phyloP scores from a whole-genome alignment of 805 yeast species.

The Candida adriatica region DNA sequence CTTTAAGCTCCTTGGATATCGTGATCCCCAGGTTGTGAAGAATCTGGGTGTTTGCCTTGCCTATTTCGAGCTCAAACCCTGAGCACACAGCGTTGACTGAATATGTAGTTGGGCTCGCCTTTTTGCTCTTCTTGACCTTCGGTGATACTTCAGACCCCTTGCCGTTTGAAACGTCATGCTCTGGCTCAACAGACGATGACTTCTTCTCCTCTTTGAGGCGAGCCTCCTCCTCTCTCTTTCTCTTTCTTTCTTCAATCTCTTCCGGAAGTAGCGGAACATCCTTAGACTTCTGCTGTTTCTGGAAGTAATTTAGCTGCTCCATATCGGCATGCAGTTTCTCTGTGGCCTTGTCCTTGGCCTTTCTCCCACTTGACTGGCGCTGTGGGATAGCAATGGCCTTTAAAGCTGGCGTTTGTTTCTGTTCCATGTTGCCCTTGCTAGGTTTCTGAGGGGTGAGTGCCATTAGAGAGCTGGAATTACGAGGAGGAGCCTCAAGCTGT shows the following conservation, averaged over 20 bases:
- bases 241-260: slow-evolving; percentile 29
- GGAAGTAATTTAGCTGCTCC: slow-evolving; percentile 59
- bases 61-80: slow-evolving; percentile 51
- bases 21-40: slow-evolving; percentile 52
- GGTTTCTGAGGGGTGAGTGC: slow-evolving; percentile 6
- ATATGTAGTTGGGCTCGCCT: slow-evolving; percentile 14
- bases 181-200: slow-evolving; percentile 7
- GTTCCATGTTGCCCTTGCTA: not conserved
- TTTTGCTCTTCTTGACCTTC: slow-evolving; percentile 12
- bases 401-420: slow-evolving; percentile 10
- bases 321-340: slow-evolving; percentile 60
- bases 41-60: slow-evolving; percentile 34
- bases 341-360: slow-evolving; percentile 65
- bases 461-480: slow-evolving; percentile 1
- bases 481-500: slow-evolving; percentile 3
- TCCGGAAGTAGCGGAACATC: slow-evolving; percentile 32
- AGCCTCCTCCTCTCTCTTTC: slow-evolving; percentile 23
- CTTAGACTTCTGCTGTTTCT: slow-evolving; percentile 38
- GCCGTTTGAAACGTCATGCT: slow-evolving; percentile 5
- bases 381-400: slow-evolving; percentile 3
- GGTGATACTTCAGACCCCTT: slow-evolving; percentile 1
- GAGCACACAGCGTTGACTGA: slow-evolving; percentile 49
- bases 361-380: slow-evolving; percentile 30
- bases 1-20: slow-evolving; percentile 28
- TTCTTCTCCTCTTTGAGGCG: slow-evolving; percentile 15